phyloP scores from a whole-genome alignment of 352 stramenopile genomes.

The Thraustochytrium sp. region DNA sequence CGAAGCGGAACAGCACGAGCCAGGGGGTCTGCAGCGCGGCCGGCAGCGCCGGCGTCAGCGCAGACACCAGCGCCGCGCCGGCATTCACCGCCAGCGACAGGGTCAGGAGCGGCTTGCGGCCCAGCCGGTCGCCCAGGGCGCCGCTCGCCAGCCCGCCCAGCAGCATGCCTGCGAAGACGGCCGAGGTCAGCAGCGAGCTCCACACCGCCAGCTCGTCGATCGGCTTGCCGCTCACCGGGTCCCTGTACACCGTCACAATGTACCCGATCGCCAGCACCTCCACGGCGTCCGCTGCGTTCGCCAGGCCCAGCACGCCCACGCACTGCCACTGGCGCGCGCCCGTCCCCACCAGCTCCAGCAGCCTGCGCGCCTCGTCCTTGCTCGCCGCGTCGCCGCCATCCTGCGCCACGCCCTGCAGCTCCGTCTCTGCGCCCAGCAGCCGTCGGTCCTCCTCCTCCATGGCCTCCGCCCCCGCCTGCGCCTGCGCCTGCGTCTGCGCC shows the following conservation, averaged over 20 bases:
- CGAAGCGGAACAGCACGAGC: slow-evolving; percentile 40
- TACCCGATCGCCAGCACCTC: slow-evolving; percentile 81
- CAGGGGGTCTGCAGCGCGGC: not conserved
- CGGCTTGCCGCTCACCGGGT: slow-evolving; percentile 46
- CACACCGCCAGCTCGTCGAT: slow-evolving; percentile 42
- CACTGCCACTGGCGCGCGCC: not conserved
- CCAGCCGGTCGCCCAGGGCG: slow-evolving; percentile 67
- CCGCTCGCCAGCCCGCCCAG: slow-evolving; percentile 66
- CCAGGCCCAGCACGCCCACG: slow-evolving; percentile 44
- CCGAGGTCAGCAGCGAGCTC: slow-evolving; percentile 63
- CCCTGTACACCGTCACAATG: slow-evolving; percentile 71
- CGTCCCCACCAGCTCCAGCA: not conserved
- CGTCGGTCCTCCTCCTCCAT: not conserved
- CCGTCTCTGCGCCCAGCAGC: not conserved
- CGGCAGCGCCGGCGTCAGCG: slow-evolving; percentile 54
- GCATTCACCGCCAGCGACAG: slow-evolving; percentile 71
- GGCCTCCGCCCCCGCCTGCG: no score
- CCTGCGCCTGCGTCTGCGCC: no score
- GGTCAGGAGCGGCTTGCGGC: slow-evolving; percentile 67
- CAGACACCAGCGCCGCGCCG: slow-evolving; percentile 64
- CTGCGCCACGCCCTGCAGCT: not conserved
- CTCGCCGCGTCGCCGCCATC: not conserved
- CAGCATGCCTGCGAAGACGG: slow-evolving; percentile 81
- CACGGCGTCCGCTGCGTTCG: slow-evolving; percentile 77
- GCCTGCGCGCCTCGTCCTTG: not conserved